Conservation (phyloP, 2,329 filamentous ascomycete species). For the Fusarium agapanthi region DNA sequence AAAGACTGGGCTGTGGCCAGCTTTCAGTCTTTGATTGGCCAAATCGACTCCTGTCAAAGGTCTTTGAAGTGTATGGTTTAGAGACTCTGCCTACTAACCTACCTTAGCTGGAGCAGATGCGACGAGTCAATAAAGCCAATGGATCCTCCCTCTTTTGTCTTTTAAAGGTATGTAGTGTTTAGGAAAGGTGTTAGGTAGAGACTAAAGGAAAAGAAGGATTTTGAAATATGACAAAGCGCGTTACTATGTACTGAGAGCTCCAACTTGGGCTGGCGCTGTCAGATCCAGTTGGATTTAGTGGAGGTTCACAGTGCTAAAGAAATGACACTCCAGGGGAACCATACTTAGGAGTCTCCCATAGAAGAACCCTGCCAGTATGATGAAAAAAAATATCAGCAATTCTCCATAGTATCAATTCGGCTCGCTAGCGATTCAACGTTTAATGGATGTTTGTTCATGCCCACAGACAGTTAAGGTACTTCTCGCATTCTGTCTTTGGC, state of each 20-base stretch:
- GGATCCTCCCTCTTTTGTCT: neutral
- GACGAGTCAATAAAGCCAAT: neutral
- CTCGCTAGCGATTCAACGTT: neutral
- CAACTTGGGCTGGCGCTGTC: slow-evolving; percentile 28
- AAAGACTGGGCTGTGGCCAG: slow-evolving; percentile 37
- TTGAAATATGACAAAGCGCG: slow-evolving; percentile 6
- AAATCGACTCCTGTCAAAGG: neutral
- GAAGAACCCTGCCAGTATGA: slow-evolving; percentile 10
- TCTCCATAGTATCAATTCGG: neutral
- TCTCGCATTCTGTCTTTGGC: neutral
- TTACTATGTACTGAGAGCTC: neutral
- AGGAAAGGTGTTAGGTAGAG: neutral
- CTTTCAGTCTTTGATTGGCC: slow-evolving; percentile 40
- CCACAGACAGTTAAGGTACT: neutral
- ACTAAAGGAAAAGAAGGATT: neutral
- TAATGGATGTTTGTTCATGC: neutral
- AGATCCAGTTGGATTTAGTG: slow-evolving; percentile 12
- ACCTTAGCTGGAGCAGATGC: neutral
- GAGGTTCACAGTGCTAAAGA: slow-evolving; percentile 25
- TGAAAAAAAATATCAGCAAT: slow-evolving; percentile 25
- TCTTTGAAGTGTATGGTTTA: slow-evolving; percentile 18
- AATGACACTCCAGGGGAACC: slow-evolving; percentile 9
- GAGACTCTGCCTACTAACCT: neutral
- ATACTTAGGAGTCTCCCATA: neutral
- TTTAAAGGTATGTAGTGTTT: neutral